Percentiles rank a stretch among this genome's conserved stretches.
phyloP scores from a whole-genome alignment of 768 basidiomycete genomes.

The Dacryopinax spathularia region DNA sequence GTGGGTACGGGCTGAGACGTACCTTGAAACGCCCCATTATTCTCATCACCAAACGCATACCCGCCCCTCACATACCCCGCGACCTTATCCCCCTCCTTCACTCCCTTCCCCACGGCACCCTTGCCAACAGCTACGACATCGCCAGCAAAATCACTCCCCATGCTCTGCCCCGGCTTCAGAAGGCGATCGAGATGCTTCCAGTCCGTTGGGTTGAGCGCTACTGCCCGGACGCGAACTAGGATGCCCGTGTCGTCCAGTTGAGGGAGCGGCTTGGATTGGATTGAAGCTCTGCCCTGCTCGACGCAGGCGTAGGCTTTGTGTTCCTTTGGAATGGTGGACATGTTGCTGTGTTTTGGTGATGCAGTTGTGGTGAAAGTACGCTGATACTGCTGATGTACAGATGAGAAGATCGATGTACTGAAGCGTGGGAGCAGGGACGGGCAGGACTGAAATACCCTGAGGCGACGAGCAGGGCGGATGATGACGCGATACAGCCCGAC shows the following conservation, averaged over 20 bases:
- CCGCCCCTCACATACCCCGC: constrained; percentile 14
- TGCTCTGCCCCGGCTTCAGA: constrained; percentile 11
- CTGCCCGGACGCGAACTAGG: constrained; percentile 7
- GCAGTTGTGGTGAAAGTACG: no score
- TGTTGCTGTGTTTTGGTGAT: no score
- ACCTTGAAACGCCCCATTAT: constrained; percentile 17
- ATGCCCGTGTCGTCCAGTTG: background rate
- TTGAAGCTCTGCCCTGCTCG: constrained; percentile 5
- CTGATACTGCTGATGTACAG: no score
- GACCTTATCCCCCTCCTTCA: constrained; percentile 14
- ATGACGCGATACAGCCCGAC: no score
- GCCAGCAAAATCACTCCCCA: constrained; percentile 16
- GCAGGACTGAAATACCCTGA: no score
- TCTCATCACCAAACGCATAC: background rate
- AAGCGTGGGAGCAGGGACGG: no score
- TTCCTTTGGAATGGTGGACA: background rate
- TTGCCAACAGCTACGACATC: constrained; percentile 14
- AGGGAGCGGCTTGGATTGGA: constrained; percentile 9
- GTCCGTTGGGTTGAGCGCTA: constrained; percentile 15
- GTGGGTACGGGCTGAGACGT: background rate
- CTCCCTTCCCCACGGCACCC: constrained; percentile 11
- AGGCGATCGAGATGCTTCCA: constrained; percentile 14
- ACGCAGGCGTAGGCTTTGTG: constrained; percentile 6
- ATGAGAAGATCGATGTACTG: no score
- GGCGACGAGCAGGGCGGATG: no score